Conservation (phyloP, 345 rosid species). For the Dipteronia sinensis region DNA sequence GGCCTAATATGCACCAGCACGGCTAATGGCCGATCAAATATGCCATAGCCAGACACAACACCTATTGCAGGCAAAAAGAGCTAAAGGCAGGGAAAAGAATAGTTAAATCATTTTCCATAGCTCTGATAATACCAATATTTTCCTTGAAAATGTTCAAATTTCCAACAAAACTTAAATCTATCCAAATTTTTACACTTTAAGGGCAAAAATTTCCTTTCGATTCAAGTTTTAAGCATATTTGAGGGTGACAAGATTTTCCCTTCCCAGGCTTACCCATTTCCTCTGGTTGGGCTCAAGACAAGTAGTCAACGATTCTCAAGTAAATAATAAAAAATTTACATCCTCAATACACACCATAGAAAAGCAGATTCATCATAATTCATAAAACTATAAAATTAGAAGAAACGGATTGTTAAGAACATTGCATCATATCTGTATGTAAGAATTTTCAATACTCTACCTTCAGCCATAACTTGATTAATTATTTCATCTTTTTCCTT, state of each 20-base stretch:
- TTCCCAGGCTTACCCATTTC: not conserved
- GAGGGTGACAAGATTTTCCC: not conserved
- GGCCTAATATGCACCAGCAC: not conserved
- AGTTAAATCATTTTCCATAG: not conserved
- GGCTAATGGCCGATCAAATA: not conserved
- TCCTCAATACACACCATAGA: not conserved
- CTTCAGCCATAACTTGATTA: constrained; percentile 99
- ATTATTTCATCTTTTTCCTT: constrained; percentile 99
- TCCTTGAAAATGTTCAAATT: not conserved
- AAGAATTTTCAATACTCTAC: constrained; percentile 44
- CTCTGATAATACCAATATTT: not conserved
- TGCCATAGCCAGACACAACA: not conserved
- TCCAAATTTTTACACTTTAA: not conserved
- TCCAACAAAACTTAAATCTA: not conserved
- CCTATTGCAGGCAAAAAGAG: not conserved
- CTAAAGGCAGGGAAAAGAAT: not conserved
- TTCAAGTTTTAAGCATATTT: not conserved
- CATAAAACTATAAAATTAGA: constrained; percentile 9
- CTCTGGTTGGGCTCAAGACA: not conserved
- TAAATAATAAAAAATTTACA: not conserved
- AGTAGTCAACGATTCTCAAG: not conserved
- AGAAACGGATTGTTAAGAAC: constrained; percentile 3
- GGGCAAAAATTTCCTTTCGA: not conserved
- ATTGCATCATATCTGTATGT: too few relatives aligned
- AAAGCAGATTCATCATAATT: constrained; percentile 2